Conservation (phyloP, 495 filamentous ascomycete genomes). For the Hyaloscypha finlandica region DNA sequence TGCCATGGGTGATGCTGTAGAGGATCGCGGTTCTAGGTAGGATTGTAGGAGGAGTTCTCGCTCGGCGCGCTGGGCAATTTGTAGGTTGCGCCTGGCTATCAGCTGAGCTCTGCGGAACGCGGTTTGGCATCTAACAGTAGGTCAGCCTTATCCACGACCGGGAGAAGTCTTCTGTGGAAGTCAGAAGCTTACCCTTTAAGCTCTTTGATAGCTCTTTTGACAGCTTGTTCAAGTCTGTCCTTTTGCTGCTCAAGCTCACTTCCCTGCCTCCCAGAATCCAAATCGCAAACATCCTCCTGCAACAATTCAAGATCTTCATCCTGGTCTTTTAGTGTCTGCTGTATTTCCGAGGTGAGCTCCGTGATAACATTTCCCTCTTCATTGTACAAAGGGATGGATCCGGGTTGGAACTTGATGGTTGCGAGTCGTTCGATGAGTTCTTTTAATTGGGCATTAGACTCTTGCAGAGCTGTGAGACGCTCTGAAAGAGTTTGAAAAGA, state of each 20-base stretch:
- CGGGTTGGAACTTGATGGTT: conserved; percentile 65
- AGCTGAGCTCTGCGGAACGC: conserved; percentile 86
- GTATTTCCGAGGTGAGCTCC: conserved; percentile 84
- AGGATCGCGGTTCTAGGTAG: conserved; percentile 41
- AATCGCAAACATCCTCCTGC: conserved; percentile 73
- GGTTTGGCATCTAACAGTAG: conserved; percentile 57
- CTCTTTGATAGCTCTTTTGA: conserved; percentile 45
- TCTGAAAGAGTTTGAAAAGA: conserved; percentile 62
- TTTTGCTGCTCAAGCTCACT: conserved; percentile 36
- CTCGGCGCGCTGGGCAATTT: conserved; percentile 71
- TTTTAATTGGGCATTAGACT: conserved; percentile 65
- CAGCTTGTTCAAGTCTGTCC: conserved; percentile 21
- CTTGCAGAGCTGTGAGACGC: conserved; percentile 68
- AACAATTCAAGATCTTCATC: conserved; percentile 86
- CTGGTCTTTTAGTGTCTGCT: conserved; percentile 75
- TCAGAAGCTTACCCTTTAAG: conserved; percentile 13
- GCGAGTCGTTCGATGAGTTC: conserved; percentile 76
- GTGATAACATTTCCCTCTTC: conserved; percentile 63
- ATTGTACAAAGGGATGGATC: conserved; percentile 51
- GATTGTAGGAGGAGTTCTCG: conserved; percentile 75
- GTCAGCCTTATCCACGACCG: background rate
- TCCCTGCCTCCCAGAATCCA: conserved; percentile 48
- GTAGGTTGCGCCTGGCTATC: conserved; percentile 74
- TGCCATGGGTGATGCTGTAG: conserved; percentile 30
- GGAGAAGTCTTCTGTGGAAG: background rate